Evolutionary conservation across 1,284 basidiomycete species (phyloP), one percentile per base, ranked within the genome.

Genomic region (Moesziomyces sp.): DNA sequence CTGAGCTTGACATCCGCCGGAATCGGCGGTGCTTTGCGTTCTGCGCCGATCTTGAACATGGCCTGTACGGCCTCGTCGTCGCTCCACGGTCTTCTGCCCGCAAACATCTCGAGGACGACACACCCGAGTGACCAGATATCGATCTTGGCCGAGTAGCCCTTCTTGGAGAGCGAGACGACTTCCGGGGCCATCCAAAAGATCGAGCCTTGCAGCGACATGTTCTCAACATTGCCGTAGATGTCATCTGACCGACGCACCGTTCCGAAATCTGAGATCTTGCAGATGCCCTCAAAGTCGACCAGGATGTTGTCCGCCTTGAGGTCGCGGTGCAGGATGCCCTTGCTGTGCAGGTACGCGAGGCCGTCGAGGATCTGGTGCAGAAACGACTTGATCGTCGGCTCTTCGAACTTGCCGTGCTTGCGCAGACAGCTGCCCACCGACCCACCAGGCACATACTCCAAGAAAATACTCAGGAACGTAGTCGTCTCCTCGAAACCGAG

Each of bases 161-260:
- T 84, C 38, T 91, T 91, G 79, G 91, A 90, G 80, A 92, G 89
- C 38, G 91, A 90, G 24, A 96, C 89, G 42, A 99, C 93, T 86
- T 99, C 96, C 1, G 96, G 97, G 8, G 97, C 96, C 96, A 99
- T 99, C 86, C 97, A 99, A 85, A 97, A 99, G 49, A 98, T 92
- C 18, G 93, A 95, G 19, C 97, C 97, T 85, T 94, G 93, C 91
- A 99, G 92, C 23, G 85, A 86, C 86, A 86, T 86, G 51, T 93
- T 92, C 2, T 89, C 91, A 61, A 89, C 88, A 67, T 92, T 91
- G 77, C 91, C 90, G 79, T 94, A 90, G 66, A 95, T 92, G 76
- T 96, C 93, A 63, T 90, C 82, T 33, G 74, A 77, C 26, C 77
- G 68, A 6, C 81, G 70, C 30, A 84, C 81, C 8, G 82, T 84